Evolutionary conservation across 1,284 basidiomycete species (phyloP), one percentile per base, ranked within the genome.

Genomic region (Malassezia brasiliensis): DNA sequence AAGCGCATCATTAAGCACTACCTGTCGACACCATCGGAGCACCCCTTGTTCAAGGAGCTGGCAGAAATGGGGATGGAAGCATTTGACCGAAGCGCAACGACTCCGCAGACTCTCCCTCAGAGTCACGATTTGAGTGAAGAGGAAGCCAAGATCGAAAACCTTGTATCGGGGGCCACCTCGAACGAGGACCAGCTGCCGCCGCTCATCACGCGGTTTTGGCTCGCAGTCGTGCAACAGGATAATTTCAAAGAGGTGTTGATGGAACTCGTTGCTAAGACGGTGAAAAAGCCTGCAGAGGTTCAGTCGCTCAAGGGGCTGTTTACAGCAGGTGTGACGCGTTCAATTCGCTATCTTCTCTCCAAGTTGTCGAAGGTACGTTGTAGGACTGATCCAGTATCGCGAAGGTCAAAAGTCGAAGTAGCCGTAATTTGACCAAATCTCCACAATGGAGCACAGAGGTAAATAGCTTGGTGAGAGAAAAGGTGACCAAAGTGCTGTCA

Each of bases 291-390:
- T 0, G 67, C 70, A 14, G 63, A 63, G 61, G 56, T 55, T 0
- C 72, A 74, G 50, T 70, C 67, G 17, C 41, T 74, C 47, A 74
- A 74, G 48, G 72, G 72, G 9, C 49, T 74, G 34, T 72, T 69
- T 47, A 74, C 72, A 7, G 72, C 72, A 1, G 72, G 72, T 7
- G 51, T 74, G 7, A 60, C 57, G 1, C 56, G 66, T 19, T 68
- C 67, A n/a, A 30, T 63, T 19, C 60, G 60, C 31, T 74, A 74
- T 41, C 54, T 73, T 14, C 50, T 44, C n/a, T 68, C 69, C 15
- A 74, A 74, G 57, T 48, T 70, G 38, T 59, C 64, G 25, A 74
- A 74, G 64, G 45, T 47, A 32, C 4, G 45, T 47, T 22, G 14
- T 19, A 40, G 8, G 30, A 20, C 31, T 47, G 12, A 47, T n/a